A percentile compares a stretch with the other conserved stretches of the same genome.
Conservation (phyloP, 2,329 filamentous ascomycete genomes). For the Ilyonectria robusta region DNA sequence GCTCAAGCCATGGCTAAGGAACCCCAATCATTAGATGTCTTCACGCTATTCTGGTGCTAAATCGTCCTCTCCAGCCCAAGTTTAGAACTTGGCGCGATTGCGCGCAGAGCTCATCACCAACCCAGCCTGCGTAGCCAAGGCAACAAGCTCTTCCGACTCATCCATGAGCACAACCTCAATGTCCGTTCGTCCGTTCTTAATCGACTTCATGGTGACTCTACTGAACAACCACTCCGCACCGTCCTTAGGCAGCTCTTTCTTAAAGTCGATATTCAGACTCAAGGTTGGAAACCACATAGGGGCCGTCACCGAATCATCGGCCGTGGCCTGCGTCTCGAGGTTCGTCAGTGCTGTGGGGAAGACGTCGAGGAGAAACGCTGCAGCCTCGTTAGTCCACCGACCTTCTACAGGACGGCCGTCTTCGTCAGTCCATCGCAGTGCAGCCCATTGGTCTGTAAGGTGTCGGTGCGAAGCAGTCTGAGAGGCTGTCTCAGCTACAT, state of each 20-base stretch:
- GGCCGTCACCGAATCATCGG: neutral
- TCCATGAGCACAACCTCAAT: neutral
- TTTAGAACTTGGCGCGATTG: neutral
- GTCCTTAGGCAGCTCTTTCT: neutral
- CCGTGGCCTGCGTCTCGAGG: neutral
- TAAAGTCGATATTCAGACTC: neutral
- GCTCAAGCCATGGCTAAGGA: too few species aligned
- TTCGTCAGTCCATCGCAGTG: neutral
- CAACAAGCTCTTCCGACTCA: neutral
- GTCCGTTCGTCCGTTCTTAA: neutral
- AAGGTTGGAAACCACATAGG: neutral
- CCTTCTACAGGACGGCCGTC: neutral
- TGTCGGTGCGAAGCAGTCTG: neutral
- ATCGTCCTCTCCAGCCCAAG: too few species aligned
- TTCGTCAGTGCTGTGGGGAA: neutral
- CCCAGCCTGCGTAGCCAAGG: neutral
- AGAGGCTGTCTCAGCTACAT: neutral
- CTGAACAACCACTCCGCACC: neutral
- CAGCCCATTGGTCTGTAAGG: neutral
- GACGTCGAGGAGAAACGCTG: neutral
- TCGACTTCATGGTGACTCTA: neutral
- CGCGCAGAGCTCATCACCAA: neutral
- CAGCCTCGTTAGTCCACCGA: neutral
- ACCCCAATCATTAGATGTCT: too few species aligned
- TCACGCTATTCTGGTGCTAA: too few species aligned